Base-by-base conservation (phyloP, 2,329 filamentous ascomycete species). In the Aureobasidium mangrovei region DNA sequence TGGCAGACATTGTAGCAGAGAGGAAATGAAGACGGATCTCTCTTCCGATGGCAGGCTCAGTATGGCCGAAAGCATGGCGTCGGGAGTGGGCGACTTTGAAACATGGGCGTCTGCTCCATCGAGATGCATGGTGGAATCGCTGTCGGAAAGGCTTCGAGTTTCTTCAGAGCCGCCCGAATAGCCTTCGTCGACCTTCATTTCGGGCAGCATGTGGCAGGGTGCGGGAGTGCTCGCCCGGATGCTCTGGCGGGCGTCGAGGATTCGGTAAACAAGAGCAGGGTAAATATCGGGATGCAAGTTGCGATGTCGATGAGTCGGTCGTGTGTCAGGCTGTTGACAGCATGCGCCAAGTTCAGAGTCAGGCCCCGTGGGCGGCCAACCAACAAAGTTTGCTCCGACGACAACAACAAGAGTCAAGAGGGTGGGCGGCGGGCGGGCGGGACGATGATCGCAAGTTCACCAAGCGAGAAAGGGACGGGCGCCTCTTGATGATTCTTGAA, bases 181-280 rank as follows among this genome's bases (percentile, higher is more conserved):
- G 63, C 89, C 89, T 72, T 94, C 89, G 72, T 94, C 88, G 56
- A 89, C 79, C 60, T 60, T 42, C 47, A 51, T 51, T n/a, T 49
- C 46, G 46, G n/a, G 27, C 46, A 35, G 40, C 40, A 3, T 49
- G 35, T 39, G 46, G 46, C 46, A 36, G 39, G 38, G 18, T 18
- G 18, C 18, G 18, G 18, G 18, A 18, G 18, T 32, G 29, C 47
- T 41, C 38, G 38, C 18, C 9, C 38, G 47, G 29, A 38, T 51
- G 47, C 42, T 51, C 38, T 32, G 38, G 18, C 39, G 36, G 38
- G 47, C 47, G 38, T 36, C 33, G 38, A 51, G 18, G 24, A 24
- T 51, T 28, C 18, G 47, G 47, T 51, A 51, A 51, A 51, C 38
- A 51, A 42, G 47, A 33, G n/a, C 38, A 41, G 39, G 39, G 39